phyloP scores from a whole-genome alignment of 1,284 basidiomycete species.

The Acaromyces ingoldii region DNA sequence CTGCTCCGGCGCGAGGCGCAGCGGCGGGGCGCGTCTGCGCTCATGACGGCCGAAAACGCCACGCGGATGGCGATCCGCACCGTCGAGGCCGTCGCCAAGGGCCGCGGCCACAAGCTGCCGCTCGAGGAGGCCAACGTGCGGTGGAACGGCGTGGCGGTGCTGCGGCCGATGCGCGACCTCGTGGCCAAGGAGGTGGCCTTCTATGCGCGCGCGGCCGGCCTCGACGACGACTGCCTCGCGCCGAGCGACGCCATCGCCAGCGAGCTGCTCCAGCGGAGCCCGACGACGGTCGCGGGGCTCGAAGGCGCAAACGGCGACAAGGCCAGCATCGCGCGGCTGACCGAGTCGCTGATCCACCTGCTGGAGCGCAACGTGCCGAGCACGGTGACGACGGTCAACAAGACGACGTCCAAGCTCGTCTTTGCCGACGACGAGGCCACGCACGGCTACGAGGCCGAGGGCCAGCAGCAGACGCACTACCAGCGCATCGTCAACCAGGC shows the following conservation, averaged over 20 bases:
- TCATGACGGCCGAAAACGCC: constrained; percentile 32
- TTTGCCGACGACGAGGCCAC: constrained; percentile 15
- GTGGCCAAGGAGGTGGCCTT: constrained; percentile 28
- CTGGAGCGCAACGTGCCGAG: constrained; percentile 42
- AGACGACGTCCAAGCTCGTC: constrained; percentile 43
- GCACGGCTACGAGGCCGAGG: not conserved
- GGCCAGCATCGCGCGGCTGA: constrained; percentile 31
- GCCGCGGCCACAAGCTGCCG: constrained; percentile 42
- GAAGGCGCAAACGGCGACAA: constrained; percentile 21
- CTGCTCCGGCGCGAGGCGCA: constrained; percentile 23
- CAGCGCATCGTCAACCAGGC: not conserved
- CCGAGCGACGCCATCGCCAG: constrained; percentile 15
- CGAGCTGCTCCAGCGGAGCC: constrained; percentile 1
- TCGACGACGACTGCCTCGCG: constrained; percentile 13
- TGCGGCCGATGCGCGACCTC: constrained; percentile 27
- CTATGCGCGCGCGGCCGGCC: constrained; percentile 17
- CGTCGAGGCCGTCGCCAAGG: constrained; percentile 36
- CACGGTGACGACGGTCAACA: constrained; percentile 41
- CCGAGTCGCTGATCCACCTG: constrained; percentile 36
- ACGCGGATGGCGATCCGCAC: constrained; percentile 33
- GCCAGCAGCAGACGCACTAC: not conserved
- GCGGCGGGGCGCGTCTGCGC: constrained; percentile 20
- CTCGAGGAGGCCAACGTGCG: constrained; percentile 26
- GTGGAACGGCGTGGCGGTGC: constrained; percentile 34
- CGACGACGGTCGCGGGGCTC: not conserved